phyloP scores from a whole-genome alignment of 768 basidiomycete species.

The Russula vinacea region DNA sequence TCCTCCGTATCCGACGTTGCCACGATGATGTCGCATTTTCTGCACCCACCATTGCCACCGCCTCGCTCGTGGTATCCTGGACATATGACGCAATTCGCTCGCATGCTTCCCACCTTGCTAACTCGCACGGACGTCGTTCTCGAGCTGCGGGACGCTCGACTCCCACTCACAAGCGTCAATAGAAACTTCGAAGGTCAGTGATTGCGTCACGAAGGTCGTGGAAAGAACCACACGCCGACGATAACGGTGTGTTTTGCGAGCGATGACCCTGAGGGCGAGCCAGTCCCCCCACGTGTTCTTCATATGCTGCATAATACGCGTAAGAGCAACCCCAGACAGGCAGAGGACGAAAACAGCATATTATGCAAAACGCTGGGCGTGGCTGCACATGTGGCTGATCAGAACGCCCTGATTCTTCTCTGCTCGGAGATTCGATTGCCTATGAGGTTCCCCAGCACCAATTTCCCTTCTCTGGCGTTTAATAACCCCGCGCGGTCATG shows the following conservation, averaged over 20 bases:
- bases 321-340: too few species aligned
- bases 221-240: constrained; percentile 9
- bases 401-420: constrained; percentile 14
- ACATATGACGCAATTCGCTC: constrained; percentile 88
- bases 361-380: constrained; percentile 7
- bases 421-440: constrained; percentile 22
- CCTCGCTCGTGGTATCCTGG: constrained; percentile 95
- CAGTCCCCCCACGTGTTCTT: too few species aligned
- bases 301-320: too few species aligned
- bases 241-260: constrained; percentile 15
- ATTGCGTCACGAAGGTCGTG: constrained; percentile 24
- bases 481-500: background rate
- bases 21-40: constrained; percentile 39
- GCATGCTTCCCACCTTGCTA: constrained; percentile 70
- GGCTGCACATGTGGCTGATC: constrained; percentile 23
- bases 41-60: constrained; percentile 52
- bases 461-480: constrained; percentile 11
- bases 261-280: too few species aligned
- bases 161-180: constrained; percentile 94
- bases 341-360: too few species aligned
- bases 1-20: background rate
- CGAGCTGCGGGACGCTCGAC: constrained; percentile 88
- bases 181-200: constrained; percentile 72
- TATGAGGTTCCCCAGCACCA: background rate
- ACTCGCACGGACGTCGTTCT: constrained; percentile 87